A percentile compares a stretch with the other conserved stretches of the same genome.
phyloP scores from a whole-genome alignment of 2,329 filamentous ascomycete genomes.

The Tolypocladium ophioglossoides region DNA sequence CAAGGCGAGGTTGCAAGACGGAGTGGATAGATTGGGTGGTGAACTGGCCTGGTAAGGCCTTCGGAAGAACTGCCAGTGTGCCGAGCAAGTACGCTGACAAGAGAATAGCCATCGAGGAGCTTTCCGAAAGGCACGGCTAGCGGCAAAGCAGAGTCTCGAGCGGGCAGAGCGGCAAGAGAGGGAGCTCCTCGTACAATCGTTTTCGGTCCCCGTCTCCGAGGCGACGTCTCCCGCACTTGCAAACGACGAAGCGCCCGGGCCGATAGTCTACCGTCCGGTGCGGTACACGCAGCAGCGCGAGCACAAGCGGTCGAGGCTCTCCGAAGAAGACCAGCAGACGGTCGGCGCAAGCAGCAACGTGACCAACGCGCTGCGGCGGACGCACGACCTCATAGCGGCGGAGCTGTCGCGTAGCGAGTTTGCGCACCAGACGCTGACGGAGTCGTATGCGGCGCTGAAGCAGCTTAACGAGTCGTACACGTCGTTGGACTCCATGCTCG shows the following conservation, averaged over 20 bases:
- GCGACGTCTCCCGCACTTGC: constrained; percentile 17
- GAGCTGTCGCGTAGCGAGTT: constrained; percentile 83
- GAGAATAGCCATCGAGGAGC: constrained; percentile 41
- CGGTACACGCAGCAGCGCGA: constrained; percentile 20
- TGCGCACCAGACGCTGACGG: constrained; percentile 76
- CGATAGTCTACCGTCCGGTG: constrained; percentile 8
- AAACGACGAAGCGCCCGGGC: constrained; percentile 11
- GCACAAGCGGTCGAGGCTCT: constrained; percentile 24
- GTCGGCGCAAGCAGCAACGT: constrained; percentile 73
- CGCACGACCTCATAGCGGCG: constrained; percentile 74
- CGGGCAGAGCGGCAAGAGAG: constrained; percentile 66
- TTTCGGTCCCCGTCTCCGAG: constrained; percentile 33
- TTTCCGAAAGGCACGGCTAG: constrained; percentile 74
- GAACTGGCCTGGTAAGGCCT: constrained; percentile 58
- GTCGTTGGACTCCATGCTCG: constrained; percentile 66
- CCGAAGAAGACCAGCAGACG: constrained; percentile 62
- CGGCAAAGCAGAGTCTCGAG: constrained; percentile 65
- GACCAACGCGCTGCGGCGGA: constrained; percentile 71
- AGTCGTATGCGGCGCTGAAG: constrained; percentile 73
- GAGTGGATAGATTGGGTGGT: constrained; percentile 53
- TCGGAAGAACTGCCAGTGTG: not conserved
- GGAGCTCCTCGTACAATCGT: constrained; percentile 60
- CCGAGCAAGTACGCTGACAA: not conserved
- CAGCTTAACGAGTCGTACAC: constrained; percentile 74
- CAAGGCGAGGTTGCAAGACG: constrained; percentile 54